Evolutionary conservation across 441 rosid genomes (phyloP).

Genomic region (Gossypium davidsonii): DNA sequence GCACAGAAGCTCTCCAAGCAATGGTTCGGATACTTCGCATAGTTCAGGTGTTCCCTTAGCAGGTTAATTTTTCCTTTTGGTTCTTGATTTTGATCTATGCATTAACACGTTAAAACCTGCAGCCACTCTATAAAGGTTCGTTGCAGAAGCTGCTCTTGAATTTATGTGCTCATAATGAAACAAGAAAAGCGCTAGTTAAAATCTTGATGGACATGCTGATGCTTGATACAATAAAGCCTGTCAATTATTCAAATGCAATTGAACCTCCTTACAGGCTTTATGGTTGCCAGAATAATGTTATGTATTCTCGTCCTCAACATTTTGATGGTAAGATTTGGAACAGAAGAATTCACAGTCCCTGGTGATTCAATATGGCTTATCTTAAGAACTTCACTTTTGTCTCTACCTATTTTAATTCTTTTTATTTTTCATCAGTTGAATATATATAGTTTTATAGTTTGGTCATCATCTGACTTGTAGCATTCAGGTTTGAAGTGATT

Average conservation of each 20-base stretch:
- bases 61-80: neutral
- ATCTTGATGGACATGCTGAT: slow-evolving; percentile 88
- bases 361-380: neutral
- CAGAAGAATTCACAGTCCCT: neutral
- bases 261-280: slow-evolving; percentile 84
- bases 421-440: neutral
- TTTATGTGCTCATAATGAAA: slow-evolving; percentile 83
- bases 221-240: slow-evolving; percentile 63
- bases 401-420: neutral
- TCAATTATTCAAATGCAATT: slow-evolving; percentile 34
- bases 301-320: slow-evolving; percentile 92
- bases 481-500: neutral
- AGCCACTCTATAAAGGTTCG: slow-evolving; percentile 95
- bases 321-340: slow-evolving; percentile 57
- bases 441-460: neutral
- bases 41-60: slow-evolving; percentile 61
- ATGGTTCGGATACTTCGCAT: slow-evolving; percentile 86
- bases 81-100: slow-evolving; percentile 5
- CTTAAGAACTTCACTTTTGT: neutral
- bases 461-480: neutral
- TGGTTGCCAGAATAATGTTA: slow-evolving; percentile 88
- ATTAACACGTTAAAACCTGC: slow-evolving; percentile 24
- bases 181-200: slow-evolving; percentile 72
- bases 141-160: slow-evolving; percentile 92
- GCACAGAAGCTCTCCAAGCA: slow-evolving; percentile 71